These are phyloP conservation scores for Xylaria multiplex DNA, from an alignment of 2,329 filamentous ascomycete genomes.

Conservation along the genomic window DNA sequence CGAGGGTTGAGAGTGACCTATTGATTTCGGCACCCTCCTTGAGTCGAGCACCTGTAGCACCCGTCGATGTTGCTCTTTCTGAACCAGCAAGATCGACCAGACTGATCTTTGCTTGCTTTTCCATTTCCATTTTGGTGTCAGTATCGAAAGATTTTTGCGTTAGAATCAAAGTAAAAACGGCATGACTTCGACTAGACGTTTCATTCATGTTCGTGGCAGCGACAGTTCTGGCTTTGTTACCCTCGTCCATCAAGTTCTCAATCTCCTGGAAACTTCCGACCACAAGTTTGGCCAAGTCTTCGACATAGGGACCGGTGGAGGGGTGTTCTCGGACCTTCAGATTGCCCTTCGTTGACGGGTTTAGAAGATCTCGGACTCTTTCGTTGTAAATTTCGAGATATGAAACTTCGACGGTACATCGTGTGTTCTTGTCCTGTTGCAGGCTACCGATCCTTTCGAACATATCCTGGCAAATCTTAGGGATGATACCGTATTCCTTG, in stretches of 20 bases:
- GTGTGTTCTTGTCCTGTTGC: constrained; percentile 77
- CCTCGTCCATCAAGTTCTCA: constrained; percentile 98
- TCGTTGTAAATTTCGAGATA: constrained; percentile 99
- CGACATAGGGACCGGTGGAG: constrained; percentile 96
- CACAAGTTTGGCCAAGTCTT: constrained; percentile 94
- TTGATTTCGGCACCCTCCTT: constrained; percentile 99
- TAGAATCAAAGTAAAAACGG: constrained; percentile 94
- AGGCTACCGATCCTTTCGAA: constrained; percentile 83
- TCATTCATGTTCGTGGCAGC: constrained; percentile 99
- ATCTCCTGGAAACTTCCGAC: constrained; percentile 95
- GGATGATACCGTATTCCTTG: constrained; percentile 93
- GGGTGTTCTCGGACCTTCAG: constrained; percentile 98
- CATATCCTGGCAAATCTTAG: constrained; percentile 97
- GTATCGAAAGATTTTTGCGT: constrained; percentile 92
- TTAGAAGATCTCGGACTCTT: constrained; percentile 92
- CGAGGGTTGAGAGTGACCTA: constrained; percentile 91
- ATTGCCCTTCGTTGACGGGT: constrained; percentile 94
- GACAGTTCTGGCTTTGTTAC: constrained; percentile 97
- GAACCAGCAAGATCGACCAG: constrained; percentile 97
- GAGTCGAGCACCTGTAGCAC: constrained; percentile 90
- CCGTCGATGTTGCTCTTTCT: constrained; percentile 95
- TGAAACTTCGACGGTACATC: constrained; percentile 95
- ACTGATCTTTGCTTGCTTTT: constrained; percentile 98
- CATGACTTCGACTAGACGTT: constrained; percentile 96
- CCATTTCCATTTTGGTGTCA: constrained; percentile 95